phyloP scores from a whole-genome alignment of 495 filamentous ascomycete genomes.

The Neurospora cerealis region DNA sequence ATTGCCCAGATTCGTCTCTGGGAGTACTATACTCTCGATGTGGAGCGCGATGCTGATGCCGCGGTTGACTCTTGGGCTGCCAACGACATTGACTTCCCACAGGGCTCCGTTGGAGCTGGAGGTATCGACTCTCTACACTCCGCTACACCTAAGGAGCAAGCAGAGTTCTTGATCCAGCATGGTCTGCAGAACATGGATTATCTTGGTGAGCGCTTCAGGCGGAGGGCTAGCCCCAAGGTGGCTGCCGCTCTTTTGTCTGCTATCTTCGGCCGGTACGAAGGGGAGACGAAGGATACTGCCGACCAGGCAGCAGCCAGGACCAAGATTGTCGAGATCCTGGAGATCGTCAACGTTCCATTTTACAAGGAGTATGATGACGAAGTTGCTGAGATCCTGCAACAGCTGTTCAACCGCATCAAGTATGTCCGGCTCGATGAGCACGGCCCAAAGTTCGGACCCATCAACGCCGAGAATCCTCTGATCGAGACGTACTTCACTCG shows the following conservation, averaged over 20 bases:
- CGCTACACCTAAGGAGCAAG: slow-evolving; percentile 34
- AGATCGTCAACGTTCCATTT: slow-evolving; percentile 77
- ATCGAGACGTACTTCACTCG: slow-evolving; percentile 95
- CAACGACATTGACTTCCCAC: slow-evolving; percentile 39
- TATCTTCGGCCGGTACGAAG: slow-evolving; percentile 58
- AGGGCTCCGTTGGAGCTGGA: slow-evolving; percentile 30
- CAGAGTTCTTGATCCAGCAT: slow-evolving; percentile 41
- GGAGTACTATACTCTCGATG: slow-evolving; percentile 86
- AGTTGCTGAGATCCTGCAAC: slow-evolving; percentile 70
- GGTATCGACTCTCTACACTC: slow-evolving; percentile 37
- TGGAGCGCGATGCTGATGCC: slow-evolving; percentile 58
- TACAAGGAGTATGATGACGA: slow-evolving; percentile 89
- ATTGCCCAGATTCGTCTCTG: slow-evolving; percentile 70
- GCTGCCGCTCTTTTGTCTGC: slow-evolving; percentile 60
- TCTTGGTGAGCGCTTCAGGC: slow-evolving; percentile 68
- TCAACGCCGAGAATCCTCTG: slow-evolving; percentile 67
- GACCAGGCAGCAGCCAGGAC: slow-evolving; percentile 38
- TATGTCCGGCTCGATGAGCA: slow-evolving; percentile 86
- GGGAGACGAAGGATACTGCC: slow-evolving; percentile 28
- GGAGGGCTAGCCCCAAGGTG: slow-evolving; percentile 53
- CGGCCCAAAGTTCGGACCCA: slow-evolving; percentile 77
- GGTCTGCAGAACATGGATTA: slow-evolving; percentile 59
- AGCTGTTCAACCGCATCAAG: slow-evolving; percentile 87
- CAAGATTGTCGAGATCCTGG: slow-evolving; percentile 53
- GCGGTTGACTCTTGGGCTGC: slow-evolving; percentile 62